These are phyloP conservation scores for Persicaria tinctoria DNA, from an alignment of 148 eudicot genomes.

Conservation along the genomic window DNA sequence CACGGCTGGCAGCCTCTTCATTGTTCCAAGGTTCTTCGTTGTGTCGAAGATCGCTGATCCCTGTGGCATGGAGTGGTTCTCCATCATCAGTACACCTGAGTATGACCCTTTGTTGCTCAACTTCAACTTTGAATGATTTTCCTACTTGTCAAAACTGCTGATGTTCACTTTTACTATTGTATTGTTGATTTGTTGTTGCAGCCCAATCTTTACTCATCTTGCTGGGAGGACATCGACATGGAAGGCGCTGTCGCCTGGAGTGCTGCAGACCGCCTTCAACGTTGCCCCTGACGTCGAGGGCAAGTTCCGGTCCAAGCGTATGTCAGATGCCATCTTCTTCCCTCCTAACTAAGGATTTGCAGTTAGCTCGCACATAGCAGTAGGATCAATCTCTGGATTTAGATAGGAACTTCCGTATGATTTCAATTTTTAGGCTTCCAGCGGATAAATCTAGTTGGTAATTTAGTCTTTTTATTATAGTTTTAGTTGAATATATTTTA, in stretches of 20 bases:
- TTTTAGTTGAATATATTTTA: too few species aligned
- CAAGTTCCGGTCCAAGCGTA: constrained; percentile 55
- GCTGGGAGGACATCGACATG: constrained; percentile 73
- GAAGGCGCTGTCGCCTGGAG: constrained; percentile 77
- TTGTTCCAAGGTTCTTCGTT: constrained; percentile 80
- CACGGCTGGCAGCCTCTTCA: constrained; percentile 63
- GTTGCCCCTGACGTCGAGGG: constrained; percentile 53
- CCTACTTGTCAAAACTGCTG: neutral
- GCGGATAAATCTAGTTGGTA: too few species aligned
- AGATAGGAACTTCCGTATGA: too few species aligned
- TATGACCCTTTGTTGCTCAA: constrained; percentile 20
- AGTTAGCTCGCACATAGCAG: neutral
- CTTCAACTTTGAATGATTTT: neutral
- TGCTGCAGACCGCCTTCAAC: constrained; percentile 64
- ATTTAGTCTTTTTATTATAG: too few species aligned
- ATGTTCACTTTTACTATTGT: neutral
- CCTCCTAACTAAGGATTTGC: constrained; percentile 31
- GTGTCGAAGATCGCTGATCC: constrained; percentile 73
- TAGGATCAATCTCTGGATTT: too few species aligned
- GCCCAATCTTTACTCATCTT: constrained; percentile 80
- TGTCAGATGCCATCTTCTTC: constrained; percentile 70
- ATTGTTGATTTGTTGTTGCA: constrained; percentile 21
- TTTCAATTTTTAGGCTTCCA: too few species aligned
- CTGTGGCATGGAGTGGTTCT: constrained; percentile 89
- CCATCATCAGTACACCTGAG: constrained; percentile 83